Evolutionary conservation across 208 protist species (phyloP).

Genomic region (Leishmania mexicana): DNA sequence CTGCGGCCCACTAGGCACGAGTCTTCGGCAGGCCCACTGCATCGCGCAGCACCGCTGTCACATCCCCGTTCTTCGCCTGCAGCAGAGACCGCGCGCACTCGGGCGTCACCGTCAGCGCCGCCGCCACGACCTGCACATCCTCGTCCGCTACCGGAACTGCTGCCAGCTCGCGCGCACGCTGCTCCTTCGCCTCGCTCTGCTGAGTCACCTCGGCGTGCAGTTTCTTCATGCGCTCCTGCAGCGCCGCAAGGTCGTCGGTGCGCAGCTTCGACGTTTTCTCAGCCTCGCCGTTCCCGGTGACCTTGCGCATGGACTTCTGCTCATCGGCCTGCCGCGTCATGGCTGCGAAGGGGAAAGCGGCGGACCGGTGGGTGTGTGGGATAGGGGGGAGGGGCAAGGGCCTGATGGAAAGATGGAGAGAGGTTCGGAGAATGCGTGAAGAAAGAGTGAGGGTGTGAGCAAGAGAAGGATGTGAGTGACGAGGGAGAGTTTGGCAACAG

Average conservation of each 20-base stretch:
- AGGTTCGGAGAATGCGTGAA: not conserved
- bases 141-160: slow-evolving; percentile 42
- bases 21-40: slow-evolving; percentile 65
- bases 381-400: not conserved
- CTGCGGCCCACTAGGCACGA: slow-evolving; percentile 24
- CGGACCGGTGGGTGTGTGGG: not conserved
- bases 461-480: not conserved
- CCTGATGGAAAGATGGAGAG: not conserved
- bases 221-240: slow-evolving; percentile 72
- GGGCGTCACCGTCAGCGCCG: slow-evolving; percentile 38
- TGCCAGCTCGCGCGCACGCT: slow-evolving; percentile 53
- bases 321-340: slow-evolving; percentile 80
- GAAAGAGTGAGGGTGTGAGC: not conserved
- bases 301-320: slow-evolving; percentile 77
- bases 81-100: slow-evolving; percentile 47
- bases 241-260: slow-evolving; percentile 71
- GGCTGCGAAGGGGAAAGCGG: not conserved
- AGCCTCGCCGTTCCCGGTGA: slow-evolving; percentile 45
- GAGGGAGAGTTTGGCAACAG: not conserved
- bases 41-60: slow-evolving; percentile 62
- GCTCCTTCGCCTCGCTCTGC: slow-evolving; percentile 62
- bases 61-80: slow-evolving; percentile 64
- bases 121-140: slow-evolving; percentile 57
- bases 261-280: slow-evolving; percentile 76
- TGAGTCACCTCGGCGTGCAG: slow-evolving; percentile 61